Percentiles rank a stretch among this genome's conserved stretches.
Conservation (phyloP, 805 yeast genomes). For the Blastobotrys chiropterorum region DNA sequence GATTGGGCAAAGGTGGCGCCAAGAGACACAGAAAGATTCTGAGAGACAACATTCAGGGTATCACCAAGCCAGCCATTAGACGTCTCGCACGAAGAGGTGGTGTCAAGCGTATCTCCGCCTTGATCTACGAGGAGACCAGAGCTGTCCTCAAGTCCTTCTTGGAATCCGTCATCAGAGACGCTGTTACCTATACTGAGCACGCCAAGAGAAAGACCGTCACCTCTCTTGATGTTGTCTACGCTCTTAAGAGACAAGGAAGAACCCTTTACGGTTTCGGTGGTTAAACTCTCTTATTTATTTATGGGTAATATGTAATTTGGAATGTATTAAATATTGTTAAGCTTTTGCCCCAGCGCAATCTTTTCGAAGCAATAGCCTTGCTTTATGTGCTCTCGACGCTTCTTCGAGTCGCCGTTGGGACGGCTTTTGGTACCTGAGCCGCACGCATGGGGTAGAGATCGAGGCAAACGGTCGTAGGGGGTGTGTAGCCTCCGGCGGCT, state of each 20-base stretch:
- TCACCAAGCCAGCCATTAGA: slow-evolving; percentile 99
- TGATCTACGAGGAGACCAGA: slow-evolving; percentile 98
- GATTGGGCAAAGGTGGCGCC: slow-evolving; percentile 99
- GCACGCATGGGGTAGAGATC: no score
- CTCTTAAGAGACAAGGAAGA: slow-evolving; percentile 99
- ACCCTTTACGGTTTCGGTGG: slow-evolving; percentile 99
- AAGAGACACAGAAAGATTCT: slow-evolving; percentile 99
- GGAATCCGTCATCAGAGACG: slow-evolving; percentile 97
- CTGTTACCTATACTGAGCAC: slow-evolving; percentile 99
- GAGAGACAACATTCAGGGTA: slow-evolving; percentile 99
- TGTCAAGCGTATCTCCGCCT: slow-evolving; percentile 99
- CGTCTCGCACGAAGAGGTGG: slow-evolving; percentile 99
- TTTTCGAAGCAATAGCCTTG: no score
- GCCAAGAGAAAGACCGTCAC: slow-evolving; percentile 99
- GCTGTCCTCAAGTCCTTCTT: slow-evolving; percentile 92
- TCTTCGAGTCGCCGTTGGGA: no score
- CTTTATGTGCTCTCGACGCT: no score
- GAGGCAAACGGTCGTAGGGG: no score
- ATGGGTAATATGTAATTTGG: not conserved
- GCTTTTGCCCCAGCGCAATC: not conserved
- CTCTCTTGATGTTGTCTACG: slow-evolving; percentile 96
- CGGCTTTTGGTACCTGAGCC: no score
- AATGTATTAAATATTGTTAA: not conserved
- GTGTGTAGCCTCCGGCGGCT: no score
- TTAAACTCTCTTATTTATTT: slow-evolving; percentile 39